Percentiles rank a stretch among this genome's conserved stretches.
These are phyloP conservation scores for Agastache rugosa DNA, from an alignment of 257 asterid genomes.

Conservation along the genomic window DNA sequence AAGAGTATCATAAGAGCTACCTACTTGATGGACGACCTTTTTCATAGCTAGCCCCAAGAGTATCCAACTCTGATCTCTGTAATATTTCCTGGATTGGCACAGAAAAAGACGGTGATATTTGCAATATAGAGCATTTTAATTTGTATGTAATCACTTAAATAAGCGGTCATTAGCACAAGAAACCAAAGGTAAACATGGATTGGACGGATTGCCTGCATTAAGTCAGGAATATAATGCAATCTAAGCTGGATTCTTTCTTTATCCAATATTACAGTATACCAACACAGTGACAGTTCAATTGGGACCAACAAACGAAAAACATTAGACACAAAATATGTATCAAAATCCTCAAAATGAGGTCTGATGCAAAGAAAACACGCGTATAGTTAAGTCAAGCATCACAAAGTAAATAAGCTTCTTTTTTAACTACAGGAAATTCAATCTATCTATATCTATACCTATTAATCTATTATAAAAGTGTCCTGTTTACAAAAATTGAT, in stretches of 20 bases:
- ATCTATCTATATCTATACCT: no score
- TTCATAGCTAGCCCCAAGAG: conserved; percentile 42
- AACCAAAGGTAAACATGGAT: not conserved
- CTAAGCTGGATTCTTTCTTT: not conserved
- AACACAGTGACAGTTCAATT: not conserved
- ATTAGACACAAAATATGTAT: not conserved
- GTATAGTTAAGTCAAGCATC: not conserved
- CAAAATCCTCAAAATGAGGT: not conserved
- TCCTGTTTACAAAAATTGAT: no score
- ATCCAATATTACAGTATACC: not conserved
- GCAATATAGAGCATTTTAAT: not conserved
- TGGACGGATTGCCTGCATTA: not conserved
- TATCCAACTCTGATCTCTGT: conserved; percentile 44
- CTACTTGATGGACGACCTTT: conserved; percentile 56
- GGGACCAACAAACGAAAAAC: not conserved
- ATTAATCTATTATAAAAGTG: no score
- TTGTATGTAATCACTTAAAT: not conserved
- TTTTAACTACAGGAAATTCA: not conserved
- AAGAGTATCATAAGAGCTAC: conserved; percentile 36
- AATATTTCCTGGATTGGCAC: conserved; percentile 50
- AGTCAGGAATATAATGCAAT: not conserved
- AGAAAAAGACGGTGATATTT: not conserved
- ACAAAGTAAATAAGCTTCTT: not conserved
- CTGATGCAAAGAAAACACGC: not conserved
- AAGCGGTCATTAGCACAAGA: not conserved